Percentiles rank a stretch among this genome's conserved stretches.
Conservation (phyloP, 345 rosid genomes). For the Eucalyptus globulus region DNA sequence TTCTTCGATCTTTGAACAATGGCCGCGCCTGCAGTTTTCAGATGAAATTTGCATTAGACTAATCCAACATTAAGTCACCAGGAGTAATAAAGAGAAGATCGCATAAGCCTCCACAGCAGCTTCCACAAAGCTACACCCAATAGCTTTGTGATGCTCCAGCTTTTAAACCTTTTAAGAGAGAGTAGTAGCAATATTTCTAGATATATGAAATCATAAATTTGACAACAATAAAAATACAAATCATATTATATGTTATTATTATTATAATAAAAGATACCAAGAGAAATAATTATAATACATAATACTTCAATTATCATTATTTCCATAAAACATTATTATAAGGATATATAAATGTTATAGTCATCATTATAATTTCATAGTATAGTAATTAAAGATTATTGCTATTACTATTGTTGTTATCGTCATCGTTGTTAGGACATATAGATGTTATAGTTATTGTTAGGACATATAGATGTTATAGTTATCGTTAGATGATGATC, state of each 20-base stretch:
- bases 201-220: not conserved
- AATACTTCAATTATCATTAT: not conserved
- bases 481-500: not conserved
- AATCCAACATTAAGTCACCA: not conserved
- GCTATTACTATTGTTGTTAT: not conserved
- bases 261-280: not conserved
- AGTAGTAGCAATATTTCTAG: not conserved
- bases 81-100: not conserved
- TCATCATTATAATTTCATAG: not conserved
- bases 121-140: not conserved
- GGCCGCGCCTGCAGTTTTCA: conserved; percentile 62
- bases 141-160: not conserved
- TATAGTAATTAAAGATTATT: not conserved
- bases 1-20: conserved; percentile 65
- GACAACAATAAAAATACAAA: not conserved
- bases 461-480: not conserved
- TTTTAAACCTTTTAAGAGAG: not conserved
- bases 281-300: not conserved
- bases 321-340: not conserved
- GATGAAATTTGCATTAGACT: not conserved
- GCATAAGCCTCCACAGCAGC: not conserved
- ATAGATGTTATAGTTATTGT: not conserved
- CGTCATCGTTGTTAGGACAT: not conserved
- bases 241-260: not conserved
- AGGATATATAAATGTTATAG: not conserved